Base-by-base conservation (phyloP, 140 eudicot species). In the Cichorium intybus region DNA sequence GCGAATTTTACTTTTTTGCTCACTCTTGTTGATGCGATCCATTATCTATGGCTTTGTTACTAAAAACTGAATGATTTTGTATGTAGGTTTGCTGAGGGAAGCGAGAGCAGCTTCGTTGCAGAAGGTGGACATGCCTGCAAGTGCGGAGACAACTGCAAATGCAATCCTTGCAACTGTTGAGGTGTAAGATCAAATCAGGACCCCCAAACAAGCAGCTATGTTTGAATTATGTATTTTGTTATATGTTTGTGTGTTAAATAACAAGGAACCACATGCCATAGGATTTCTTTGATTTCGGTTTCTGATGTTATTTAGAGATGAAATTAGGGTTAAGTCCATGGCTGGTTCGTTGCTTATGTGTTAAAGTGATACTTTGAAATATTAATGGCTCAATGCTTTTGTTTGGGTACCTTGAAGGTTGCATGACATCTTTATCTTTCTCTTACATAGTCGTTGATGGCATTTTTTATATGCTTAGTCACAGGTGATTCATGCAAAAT, bases 81-180 rank as follows among this genome's bases (percentile, higher is more conserved):
- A 18, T 59, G 60, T 78, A 88, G 94, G 82, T 71, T 27, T 16
- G 74, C 53, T 62, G 90, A 84, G 56, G 94, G 87, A 64, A 69
- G 84, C 3, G 86, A 74, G 82, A 62, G 61, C 63, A 74, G 77
- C 74, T 66, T 68, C 54, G 95, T 80, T 75, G 80, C 81, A 10
- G 95, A 76, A 31, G 95, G 88, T 59, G 90, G 82, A 53, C 58
- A 79, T 64, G 84, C 72, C 11, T 90, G 97, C 89, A 85, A 80
- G 66, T 91, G 97, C 39, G 95, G 97, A 47, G 70, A 75, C 47
- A 85, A 71, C 85, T 91, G 97, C 96, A 82, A 73, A 50, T 90
- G 97, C 75, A 69, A 86, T 68, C 97, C 97, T 24, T 91, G 97
- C 83, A 87, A 70, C 31, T 91, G 97, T 64, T 84, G 51, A 77